These are phyloP conservation scores for Cryptococcus jaspeensis DNA, from an alignment of 1,284 basidiomycete species.

Conservation along the genomic window DNA sequence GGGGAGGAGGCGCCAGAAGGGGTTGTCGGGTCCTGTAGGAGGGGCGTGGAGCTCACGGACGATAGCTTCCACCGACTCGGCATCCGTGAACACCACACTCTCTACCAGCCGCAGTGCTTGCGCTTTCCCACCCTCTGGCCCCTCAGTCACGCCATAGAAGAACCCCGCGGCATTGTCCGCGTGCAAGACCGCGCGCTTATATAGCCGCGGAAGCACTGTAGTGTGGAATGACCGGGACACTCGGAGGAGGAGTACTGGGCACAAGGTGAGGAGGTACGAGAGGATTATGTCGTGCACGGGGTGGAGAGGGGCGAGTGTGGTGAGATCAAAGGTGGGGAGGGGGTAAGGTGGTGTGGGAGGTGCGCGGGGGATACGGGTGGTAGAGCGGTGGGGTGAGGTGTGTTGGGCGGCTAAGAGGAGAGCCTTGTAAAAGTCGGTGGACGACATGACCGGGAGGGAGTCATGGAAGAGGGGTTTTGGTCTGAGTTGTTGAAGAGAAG, in stretches of 20 bases:
- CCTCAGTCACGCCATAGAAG: constrained; percentile 11
- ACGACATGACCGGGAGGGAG: too few relatives aligned
- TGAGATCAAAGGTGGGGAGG: neutral
- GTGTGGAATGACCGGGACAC: neutral
- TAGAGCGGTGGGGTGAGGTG: too few relatives aligned
- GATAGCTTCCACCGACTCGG: constrained; percentile 6
- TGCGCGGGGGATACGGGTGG: too few relatives aligned
- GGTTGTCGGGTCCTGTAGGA: constrained; percentile 3
- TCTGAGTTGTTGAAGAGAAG: too few relatives aligned
- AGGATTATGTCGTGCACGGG: neutral
- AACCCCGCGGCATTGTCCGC: neutral
- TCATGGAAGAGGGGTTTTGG: too few relatives aligned
- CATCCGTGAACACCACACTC: constrained; percentile 2
- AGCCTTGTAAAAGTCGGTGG: too few relatives aligned
- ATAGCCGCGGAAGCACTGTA: constrained; percentile 1
- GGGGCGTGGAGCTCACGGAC: constrained; percentile 7
- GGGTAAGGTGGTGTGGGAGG: neutral
- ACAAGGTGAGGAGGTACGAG: neutral
- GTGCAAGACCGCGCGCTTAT: neutral
- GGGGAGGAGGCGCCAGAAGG: neutral
- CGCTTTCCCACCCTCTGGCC: neutral
- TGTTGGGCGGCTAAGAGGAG: too few relatives aligned
- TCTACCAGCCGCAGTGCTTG: neutral
- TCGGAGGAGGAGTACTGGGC: neutral
- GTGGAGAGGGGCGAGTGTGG: neutral